Evolutionary conservation across 2,329 filamentous ascomycete species (phyloP), one percentile per base, ranked within the genome.

Genomic region (Exophiala dermatitidis): DNA sequence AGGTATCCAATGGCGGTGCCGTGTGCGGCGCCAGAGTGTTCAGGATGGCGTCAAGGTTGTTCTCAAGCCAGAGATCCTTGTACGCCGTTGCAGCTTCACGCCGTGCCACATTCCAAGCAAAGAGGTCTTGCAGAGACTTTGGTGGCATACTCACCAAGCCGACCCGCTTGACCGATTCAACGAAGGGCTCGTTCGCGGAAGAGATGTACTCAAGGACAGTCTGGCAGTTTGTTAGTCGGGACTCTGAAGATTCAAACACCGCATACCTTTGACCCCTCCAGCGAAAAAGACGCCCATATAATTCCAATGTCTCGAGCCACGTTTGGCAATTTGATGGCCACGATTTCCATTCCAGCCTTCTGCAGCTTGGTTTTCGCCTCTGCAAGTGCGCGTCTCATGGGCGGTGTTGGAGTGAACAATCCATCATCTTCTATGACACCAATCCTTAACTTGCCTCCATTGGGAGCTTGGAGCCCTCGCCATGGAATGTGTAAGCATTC

Each of bases 1-100:
- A 85, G 2, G 73, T 69, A 68, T 85, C 82, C 48, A 82, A 74
- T 7, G 74, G 72, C 0, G 81, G 78, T 0, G 81, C 75, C 0
- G 82, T 79, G 64, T 85, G 81, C 1, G 81, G 80, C 10, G 81
- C 81, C 0, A 83, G 72, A 0, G 82, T 82, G 55, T 75, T 79
- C 50, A 85, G 75, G 48, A 85, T 75, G 0, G 79, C 79, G 69
- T 85, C 81, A 4, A 84, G 68, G 4, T 65, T 66, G 38, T 71
- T 19, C 68, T 67, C 37, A 7, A 36, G 33, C 33, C 33, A 36
- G 7, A 36, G 7, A 36, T 36, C 33, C 53, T 52, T 57, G 58
- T 31, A 52, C 29, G 45, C 50, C 3, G 49, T 46, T 38, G 46
- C 46, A 28, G 47, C 37, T 19, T 50, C 36, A n/a, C 29, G 26